These are phyloP conservation scores for Candida anglica DNA, from an alignment of 805 yeast genomes.

Conservation along the genomic window DNA sequence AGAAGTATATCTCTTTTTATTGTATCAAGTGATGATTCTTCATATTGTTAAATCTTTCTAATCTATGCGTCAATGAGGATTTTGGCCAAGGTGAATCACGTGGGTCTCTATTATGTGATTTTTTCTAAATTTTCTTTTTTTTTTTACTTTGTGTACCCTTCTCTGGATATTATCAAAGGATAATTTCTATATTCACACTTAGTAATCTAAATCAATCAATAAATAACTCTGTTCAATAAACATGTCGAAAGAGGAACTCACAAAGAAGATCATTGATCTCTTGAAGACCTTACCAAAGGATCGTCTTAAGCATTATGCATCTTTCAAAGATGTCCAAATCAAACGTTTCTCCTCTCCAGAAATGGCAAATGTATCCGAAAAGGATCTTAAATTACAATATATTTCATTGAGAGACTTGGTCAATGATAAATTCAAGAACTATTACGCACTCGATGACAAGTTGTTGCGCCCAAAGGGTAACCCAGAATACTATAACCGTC, in stretches of 20 bases:
- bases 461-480: constrained; percentile 79
- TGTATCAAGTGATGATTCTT: too few relatives aligned
- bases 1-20: too few relatives aligned
- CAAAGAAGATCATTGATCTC: constrained; percentile 53
- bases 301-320: constrained; percentile 61
- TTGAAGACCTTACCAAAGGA: constrained; percentile 67
- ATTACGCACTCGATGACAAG: constrained; percentile 63
- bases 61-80: too few relatives aligned
- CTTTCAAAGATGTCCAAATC: constrained; percentile 66
- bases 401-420: constrained; percentile 53
- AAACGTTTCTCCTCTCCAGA: constrained; percentile 33
- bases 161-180: too few relatives aligned
- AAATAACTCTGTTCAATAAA: too few relatives aligned
- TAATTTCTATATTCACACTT: too few relatives aligned
- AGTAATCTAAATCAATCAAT: too few relatives aligned
- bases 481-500: constrained; percentile 70
- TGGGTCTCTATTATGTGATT: too few relatives aligned
- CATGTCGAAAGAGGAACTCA: constrained; percentile 43
- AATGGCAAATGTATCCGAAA: constrained; percentile 40
- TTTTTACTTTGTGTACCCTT: too few relatives aligned
- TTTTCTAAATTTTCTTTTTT: too few relatives aligned
- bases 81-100: too few relatives aligned
- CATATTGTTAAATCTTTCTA: too few relatives aligned
- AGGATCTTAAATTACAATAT: constrained; percentile 55
- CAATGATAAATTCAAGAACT: constrained; percentile 58